Percentiles rank a stretch among this genome's conserved stretches.
phyloP scores from a whole-genome alignment of 2,329 filamentous ascomycete genomes.

The Septoria linicola region DNA sequence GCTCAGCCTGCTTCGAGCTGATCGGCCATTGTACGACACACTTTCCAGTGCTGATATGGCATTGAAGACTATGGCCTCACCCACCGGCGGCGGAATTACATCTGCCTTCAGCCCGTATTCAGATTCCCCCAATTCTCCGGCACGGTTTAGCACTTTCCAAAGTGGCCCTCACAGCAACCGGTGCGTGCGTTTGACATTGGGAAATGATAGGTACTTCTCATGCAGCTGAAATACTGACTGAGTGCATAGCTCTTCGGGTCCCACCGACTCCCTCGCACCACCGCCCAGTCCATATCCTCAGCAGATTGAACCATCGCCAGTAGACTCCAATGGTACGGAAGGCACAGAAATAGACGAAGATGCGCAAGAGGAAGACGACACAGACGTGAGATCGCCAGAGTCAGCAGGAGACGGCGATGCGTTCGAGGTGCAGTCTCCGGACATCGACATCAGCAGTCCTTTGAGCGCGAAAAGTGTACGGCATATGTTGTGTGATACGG shows the following conservation, averaged over 20 bases:
- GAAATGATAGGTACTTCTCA: not conserved
- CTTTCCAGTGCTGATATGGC: conserved; percentile 29
- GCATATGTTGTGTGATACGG: conserved; percentile 29
- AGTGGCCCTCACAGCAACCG: conserved; percentile 35
- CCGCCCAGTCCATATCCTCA: conserved; percentile 56
- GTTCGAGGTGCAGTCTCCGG: conserved; percentile 31
- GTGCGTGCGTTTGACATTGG: conserved; percentile 36
- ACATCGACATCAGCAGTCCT: conserved; percentile 38
- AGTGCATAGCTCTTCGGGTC: conserved; percentile 44
- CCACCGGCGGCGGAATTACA: conserved; percentile 39
- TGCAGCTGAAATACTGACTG: not conserved
- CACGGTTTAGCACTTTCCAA: conserved; percentile 43
- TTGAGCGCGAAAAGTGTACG: conserved; percentile 35
- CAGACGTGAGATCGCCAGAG: conserved; percentile 36
- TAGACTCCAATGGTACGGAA: conserved; percentile 81
- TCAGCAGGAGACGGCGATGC: conserved; percentile 16
- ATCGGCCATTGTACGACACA: not conserved
- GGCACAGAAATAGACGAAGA: conserved; percentile 84
- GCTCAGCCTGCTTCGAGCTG: conserved; percentile 1
- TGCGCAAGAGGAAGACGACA: conserved; percentile 56
- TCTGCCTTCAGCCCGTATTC: conserved; percentile 53
- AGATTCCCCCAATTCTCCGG: conserved; percentile 52
- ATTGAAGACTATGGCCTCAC: conserved; percentile 47
- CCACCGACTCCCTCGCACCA: conserved; percentile 48
- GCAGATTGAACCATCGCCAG: conserved; percentile 75